A percentile compares a stretch with the other conserved stretches of the same genome.
Evolutionary conservation across 495 filamentous ascomycete genomes (phyloP).

Genomic region (Cercophora samala): DNA sequence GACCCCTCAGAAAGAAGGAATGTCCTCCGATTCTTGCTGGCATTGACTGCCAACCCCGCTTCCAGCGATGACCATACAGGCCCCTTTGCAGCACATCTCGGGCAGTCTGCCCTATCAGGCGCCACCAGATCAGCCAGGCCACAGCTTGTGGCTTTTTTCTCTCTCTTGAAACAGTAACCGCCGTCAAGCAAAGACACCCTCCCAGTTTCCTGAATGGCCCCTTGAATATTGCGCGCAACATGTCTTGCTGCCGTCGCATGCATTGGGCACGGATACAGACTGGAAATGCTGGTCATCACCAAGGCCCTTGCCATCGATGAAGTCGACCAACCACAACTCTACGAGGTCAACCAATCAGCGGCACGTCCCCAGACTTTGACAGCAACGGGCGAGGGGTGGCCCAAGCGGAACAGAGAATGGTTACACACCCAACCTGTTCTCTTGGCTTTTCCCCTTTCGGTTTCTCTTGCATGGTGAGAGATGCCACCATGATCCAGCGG

Average conservation of each 20-base stretch:
- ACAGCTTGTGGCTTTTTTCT: neutral
- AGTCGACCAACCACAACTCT: neutral
- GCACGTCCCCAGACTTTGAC: neutral
- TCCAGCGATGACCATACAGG: neutral
- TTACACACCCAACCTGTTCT: neutral
- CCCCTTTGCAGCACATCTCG: neutral
- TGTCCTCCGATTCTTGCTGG: neutral
- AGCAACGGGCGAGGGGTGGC: neutral
- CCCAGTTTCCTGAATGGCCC: no score
- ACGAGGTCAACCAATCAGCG: neutral
- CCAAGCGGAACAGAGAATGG: neutral
- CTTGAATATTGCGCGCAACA: neutral
- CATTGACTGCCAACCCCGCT: neutral
- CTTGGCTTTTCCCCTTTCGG: neutral
- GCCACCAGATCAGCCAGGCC: neutral
- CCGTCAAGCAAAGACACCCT: neutral
- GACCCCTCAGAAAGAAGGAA: neutral
- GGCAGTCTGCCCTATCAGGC: neutral
- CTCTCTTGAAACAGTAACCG: neutral
- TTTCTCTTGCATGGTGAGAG: neutral
- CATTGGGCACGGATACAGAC: neutral
- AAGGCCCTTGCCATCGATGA: no score
- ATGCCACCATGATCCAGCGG: neutral
- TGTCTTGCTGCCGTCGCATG: neutral
- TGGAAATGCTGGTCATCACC: neutral